phyloP scores from a whole-genome alignment of 345 rosid genomes.

The Lenwebbia sp. region DNA sequence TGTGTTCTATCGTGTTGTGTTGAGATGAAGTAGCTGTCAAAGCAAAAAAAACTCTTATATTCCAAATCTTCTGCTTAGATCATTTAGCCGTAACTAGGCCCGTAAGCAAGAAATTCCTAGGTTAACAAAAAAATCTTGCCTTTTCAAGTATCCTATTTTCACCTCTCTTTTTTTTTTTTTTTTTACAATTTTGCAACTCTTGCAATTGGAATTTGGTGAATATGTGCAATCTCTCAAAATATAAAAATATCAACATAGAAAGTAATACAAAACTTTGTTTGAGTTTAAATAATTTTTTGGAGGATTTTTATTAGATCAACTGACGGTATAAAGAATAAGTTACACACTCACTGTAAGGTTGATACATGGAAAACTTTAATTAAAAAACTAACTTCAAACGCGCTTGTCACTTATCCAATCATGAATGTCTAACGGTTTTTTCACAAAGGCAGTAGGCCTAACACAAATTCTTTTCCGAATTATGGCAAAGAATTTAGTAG shows the following conservation, averaged over 20 bases:
- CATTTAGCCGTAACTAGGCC: no score
- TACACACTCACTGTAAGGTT: accelerated
- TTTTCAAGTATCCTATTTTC: accelerated
- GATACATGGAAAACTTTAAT: background rate
- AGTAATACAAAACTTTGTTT: background rate
- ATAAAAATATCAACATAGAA: background rate
- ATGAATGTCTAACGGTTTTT: accelerated
- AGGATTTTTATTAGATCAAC: no score
- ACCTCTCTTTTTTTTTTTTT: background rate
- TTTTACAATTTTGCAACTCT: background rate
- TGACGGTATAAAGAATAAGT: accelerated
- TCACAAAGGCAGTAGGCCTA: accelerated
- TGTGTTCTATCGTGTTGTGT: accelerated
- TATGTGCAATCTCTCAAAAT: background rate
- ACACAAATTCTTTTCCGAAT: background rate
- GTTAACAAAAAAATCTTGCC: background rate
- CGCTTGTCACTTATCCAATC: accelerated
- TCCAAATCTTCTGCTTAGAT: background rate
- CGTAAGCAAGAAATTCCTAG: background rate
- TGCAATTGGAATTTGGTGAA: background rate
- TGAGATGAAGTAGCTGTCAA: background rate
- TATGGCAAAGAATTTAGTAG: background rate
- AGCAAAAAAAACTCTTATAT: background rate
- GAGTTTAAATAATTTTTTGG: background rate
- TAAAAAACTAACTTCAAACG: background rate